Evolutionary conservation across 352 stramenopile species (phyloP).

Genomic region (Globisporangium sylvaticum): DNA sequence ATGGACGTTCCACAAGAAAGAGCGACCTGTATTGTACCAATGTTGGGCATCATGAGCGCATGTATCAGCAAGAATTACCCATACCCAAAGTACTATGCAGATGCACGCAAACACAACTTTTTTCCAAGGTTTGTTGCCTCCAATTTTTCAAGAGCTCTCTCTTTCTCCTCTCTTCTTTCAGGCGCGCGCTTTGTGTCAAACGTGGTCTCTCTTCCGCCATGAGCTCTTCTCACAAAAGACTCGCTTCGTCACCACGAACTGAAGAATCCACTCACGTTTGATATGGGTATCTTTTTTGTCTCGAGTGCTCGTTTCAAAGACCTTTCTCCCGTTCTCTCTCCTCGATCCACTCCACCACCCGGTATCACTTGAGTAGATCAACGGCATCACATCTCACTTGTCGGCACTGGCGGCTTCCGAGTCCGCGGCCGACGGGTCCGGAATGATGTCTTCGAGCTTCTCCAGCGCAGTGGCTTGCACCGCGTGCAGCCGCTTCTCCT

Average conservation of each 20-base stretch:
- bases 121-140: no score
- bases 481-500: constrained; percentile 63
- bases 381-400: constrained; percentile 21
- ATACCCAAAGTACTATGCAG: no score
- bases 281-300: background rate
- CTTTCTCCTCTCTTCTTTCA: no score
- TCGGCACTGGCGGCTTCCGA: background rate
- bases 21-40: no score
- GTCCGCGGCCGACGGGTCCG: constrained; percentile 42
- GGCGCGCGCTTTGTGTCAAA: no score
- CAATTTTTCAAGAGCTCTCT: no score
- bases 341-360: background rate
- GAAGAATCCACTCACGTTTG: background rate
- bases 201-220: no score
- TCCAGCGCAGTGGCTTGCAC: constrained; percentile 61
- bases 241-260: background rate
- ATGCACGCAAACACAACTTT: no score
- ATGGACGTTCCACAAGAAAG: no score
- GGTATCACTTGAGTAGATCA: background rate
- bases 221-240: background rate
- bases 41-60: no score
- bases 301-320: background rate
- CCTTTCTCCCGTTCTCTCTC: background rate
- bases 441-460: constrained; percentile 80
- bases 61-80: no score